Evolutionary conservation across 495 filamentous ascomycete species (phyloP).

Genomic region (Neurospora sp.): DNA sequence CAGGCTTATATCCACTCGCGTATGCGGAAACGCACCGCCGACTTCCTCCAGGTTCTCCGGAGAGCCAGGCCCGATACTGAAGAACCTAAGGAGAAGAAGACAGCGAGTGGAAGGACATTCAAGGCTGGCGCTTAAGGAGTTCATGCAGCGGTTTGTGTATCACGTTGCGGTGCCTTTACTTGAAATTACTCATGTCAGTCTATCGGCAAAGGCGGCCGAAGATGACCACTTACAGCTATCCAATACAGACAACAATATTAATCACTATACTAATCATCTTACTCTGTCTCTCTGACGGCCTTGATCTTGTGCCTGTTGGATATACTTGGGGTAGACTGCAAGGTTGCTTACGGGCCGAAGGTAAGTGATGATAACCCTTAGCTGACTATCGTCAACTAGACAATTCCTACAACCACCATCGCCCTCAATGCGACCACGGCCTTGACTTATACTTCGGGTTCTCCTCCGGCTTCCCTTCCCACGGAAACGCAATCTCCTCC

Average conservation of each 20-base stretch:
- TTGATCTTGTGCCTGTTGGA: neutral
- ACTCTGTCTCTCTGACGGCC: neutral
- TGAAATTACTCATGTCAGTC: neutral
- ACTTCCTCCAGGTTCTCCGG: slow-evolving; percentile 94
- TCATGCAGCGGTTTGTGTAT: neutral
- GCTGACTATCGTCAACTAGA: neutral
- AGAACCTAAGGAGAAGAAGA: slow-evolving; percentile 89
- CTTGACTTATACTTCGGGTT: slow-evolving; percentile 27
- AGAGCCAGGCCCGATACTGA: slow-evolving; percentile 88
- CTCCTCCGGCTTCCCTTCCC: slow-evolving; percentile 33
- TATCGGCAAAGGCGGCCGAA: neutral
- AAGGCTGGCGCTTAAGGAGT: slow-evolving; percentile 34
- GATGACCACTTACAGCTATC: neutral
- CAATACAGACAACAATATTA: neutral
- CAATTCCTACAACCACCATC: neutral
- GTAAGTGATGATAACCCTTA: neutral
- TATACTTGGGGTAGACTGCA: neutral
- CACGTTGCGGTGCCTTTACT: neutral
- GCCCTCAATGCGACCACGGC: slow-evolving; percentile 38
- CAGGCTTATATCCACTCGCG: slow-evolving; percentile 95
- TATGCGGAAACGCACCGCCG: slow-evolving; percentile 93
- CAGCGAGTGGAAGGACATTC: slow-evolving; percentile 92
- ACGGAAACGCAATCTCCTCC: slow-evolving; percentile 32
- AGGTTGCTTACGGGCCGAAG: neutral
- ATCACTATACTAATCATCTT: neutral